phyloP scores from a whole-genome alignment of 2,329 filamentous ascomycete species.

The Talaromyces marneffei region DNA sequence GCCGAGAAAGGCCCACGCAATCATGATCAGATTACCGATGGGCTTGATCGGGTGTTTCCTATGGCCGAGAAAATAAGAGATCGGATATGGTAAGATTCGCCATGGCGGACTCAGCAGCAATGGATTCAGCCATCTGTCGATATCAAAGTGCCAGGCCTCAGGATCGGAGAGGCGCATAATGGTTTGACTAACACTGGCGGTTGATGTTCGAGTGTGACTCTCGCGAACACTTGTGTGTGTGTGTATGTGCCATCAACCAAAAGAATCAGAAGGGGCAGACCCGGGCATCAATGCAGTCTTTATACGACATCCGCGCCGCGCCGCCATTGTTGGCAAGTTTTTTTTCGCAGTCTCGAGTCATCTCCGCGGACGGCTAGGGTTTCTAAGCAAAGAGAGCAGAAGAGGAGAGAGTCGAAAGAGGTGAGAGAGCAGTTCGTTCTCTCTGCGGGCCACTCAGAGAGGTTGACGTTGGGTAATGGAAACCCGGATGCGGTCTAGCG shows the following conservation, averaged over 20 bases:
- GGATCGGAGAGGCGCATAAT: constrained; percentile 19
- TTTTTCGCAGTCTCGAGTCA: background rate
- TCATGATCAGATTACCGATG: constrained; percentile 54
- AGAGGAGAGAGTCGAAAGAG: background rate
- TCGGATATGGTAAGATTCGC: constrained; percentile 55
- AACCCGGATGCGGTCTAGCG: constrained; percentile 26
- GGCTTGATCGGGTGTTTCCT: constrained; percentile 37
- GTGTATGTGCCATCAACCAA: background rate
- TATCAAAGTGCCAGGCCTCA: constrained; percentile 55
- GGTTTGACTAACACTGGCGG: background rate
- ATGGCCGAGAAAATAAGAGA: constrained; percentile 66
- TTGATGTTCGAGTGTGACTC: background rate
- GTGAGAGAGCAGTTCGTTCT: background rate
- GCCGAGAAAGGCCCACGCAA: constrained; percentile 61
- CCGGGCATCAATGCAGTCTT: background rate
- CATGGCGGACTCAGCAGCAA: constrained; percentile 62
- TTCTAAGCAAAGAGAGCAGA: background rate
- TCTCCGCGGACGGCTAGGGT: constrained; percentile 4
- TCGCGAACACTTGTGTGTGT: background rate
- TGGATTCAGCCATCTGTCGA: constrained; percentile 71
- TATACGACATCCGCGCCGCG: background rate
- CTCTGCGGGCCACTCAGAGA: constrained; percentile 27
- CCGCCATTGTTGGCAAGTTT: background rate
- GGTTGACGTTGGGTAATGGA: constrained; percentile 33
- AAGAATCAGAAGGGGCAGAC: background rate